These are phyloP conservation scores for Mycena filopes DNA, from an alignment of 768 basidiomycete genomes.

Conservation along the genomic window DNA sequence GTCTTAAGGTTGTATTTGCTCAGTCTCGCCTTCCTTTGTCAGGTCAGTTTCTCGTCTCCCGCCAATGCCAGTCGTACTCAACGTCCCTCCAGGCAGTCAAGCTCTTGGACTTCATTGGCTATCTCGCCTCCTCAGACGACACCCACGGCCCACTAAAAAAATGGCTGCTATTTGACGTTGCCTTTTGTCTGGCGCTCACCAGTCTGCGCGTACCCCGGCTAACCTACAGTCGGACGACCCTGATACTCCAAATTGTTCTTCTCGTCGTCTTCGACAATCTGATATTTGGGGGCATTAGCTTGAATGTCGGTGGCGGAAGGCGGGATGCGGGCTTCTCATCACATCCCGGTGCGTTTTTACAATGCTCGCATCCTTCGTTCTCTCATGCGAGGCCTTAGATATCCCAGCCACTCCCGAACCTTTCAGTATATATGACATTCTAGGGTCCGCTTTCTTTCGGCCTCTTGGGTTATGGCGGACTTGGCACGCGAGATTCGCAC, in stretches of 20 bases:
- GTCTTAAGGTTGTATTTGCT: conserved; percentile 82
- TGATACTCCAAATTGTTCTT: conserved; percentile 68
- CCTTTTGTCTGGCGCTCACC: conserved; percentile 66
- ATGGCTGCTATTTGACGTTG: conserved; percentile 79
- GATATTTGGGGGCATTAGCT: conserved; percentile 75
- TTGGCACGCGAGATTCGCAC: conserved; percentile 61
- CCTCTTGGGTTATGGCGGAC: conserved; percentile 53
- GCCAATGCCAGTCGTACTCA: background rate
- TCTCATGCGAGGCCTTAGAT: conserved; percentile 41
- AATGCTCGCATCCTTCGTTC: conserved; percentile 30
- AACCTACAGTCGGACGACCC: conserved; percentile 70
- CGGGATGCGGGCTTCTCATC: conserved; percentile 13
- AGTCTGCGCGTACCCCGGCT: conserved; percentile 80
- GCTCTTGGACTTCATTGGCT: conserved; percentile 73
- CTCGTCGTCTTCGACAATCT: conserved; percentile 75
- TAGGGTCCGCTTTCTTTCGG: conserved; percentile 64
- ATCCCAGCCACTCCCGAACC: conserved; percentile 54
- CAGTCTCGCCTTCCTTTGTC: conserved; percentile 79
- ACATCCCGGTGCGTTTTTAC: conserved; percentile 44
- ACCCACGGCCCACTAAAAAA: conserved; percentile 62
- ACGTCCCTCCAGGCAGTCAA: conserved; percentile 71
- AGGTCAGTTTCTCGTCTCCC: conserved; percentile 58
- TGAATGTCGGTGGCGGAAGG: conserved; percentile 54
- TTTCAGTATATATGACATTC: conserved; percentile 58
- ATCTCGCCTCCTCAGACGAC: conserved; percentile 59